These are phyloP conservation scores for Calcarisporium arbuscula DNA, from an alignment of 2,329 filamentous ascomycete genomes.

Conservation along the genomic window DNA sequence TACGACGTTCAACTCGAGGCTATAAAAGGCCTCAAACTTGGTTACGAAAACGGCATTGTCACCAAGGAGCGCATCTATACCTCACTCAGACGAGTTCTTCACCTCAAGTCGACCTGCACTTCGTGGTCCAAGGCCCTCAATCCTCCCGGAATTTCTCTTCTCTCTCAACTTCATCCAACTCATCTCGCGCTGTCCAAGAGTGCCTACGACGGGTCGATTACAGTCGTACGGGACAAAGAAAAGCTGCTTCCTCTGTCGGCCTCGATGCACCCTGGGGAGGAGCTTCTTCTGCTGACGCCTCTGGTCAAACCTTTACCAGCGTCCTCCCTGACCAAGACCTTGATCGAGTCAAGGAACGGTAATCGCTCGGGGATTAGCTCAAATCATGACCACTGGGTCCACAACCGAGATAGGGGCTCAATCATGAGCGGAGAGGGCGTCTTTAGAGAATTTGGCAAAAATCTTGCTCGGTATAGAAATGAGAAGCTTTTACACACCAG, in stretches of 20 bases:
- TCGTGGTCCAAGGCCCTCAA: constrained; percentile 90
- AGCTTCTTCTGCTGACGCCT: constrained; percentile 82
- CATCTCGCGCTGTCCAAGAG: constrained; percentile 76
- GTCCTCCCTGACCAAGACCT: constrained; percentile 70
- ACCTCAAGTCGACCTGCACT: constrained; percentile 78
- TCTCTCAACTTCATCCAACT: constrained; percentile 74
- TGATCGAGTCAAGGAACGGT: constrained; percentile 51
- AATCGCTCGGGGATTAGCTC: constrained; percentile 26
- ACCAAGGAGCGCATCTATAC: constrained; percentile 71
- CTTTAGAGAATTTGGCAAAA: constrained; percentile 82
- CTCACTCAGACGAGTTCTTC: constrained; percentile 71
- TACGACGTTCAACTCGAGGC: constrained; percentile 88
- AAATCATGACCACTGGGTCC: constrained; percentile 50
- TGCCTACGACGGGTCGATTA: constrained; percentile 89
- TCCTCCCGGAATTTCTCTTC: constrained; percentile 68
- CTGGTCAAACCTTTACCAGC: constrained; percentile 89
- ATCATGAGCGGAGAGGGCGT: constrained; percentile 91
- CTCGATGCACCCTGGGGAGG: constrained; percentile 76
- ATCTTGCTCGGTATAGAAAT: constrained; percentile 77
- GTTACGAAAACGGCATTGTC: constrained; percentile 86
- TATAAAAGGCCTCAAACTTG: constrained; percentile 81
- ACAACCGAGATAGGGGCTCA: constrained; percentile 48
- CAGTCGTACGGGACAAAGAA: constrained; percentile 84
- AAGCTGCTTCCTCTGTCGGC: constrained; percentile 76
- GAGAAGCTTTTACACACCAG: constrained; percentile 89